phyloP scores from a whole-genome alignment of 2,329 filamentous ascomycete genomes.

The Sarocladium kiliense region DNA sequence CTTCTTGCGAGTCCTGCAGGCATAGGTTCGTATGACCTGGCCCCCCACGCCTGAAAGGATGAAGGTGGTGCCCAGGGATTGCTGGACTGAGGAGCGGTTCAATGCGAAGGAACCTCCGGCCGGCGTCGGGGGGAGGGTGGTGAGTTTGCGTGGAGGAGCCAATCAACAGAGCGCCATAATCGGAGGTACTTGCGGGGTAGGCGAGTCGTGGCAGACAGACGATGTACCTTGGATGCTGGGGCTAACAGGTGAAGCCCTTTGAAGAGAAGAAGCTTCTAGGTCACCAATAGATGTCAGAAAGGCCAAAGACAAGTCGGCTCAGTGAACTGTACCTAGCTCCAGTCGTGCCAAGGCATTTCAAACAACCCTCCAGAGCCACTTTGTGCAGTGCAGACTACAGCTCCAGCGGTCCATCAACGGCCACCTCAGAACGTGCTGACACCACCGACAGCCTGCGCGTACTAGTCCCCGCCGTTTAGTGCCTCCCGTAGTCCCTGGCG shows the following conservation, averaged over 20 bases:
- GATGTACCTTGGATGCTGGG: neutral
- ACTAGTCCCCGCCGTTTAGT: neutral
- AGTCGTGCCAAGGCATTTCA: neutral
- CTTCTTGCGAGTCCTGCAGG: neutral
- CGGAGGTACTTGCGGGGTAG: constrained; percentile 6
- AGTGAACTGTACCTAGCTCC: too few species aligned
- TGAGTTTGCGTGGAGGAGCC: constrained; percentile 1
- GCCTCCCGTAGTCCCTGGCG: neutral
- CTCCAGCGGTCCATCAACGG: neutral
- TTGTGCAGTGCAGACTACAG: neutral
- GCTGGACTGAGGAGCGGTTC: neutral
- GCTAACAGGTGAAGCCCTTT: neutral
- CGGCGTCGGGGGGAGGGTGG: neutral
- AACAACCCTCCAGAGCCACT: too few species aligned
- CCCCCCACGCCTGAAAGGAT: neutral
- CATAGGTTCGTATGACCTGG: neutral
- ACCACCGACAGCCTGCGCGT: neutral
- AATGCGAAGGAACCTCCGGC: neutral
- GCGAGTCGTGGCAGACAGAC: neutral
- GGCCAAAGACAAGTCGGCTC: too few species aligned
- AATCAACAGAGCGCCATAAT: constrained; percentile 1
- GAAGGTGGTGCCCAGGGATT: neutral
- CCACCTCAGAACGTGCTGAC: neutral
- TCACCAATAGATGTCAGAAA: too few species aligned
- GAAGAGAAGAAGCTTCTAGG: neutral